Base-by-base conservation (phyloP, 805 yeast genomes). In the Saccharomycopsis guyanensis region DNA sequence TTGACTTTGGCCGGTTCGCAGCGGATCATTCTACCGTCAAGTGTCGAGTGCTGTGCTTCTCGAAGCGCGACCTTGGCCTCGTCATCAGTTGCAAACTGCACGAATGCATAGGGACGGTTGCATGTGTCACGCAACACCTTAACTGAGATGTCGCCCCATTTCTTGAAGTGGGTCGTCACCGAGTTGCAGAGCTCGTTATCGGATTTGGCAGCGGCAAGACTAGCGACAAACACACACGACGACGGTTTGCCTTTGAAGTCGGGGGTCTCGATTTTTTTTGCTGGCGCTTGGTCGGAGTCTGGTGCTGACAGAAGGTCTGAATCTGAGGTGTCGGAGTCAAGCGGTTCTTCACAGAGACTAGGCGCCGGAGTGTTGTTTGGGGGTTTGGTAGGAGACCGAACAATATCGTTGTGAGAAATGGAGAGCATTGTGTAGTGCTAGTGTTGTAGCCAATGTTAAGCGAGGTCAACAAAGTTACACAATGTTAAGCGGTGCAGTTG, bases 1-100 rank as follows among this genome's bases (percentile, higher is more conserved):
- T 89, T 91, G 39, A 89, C 96, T 57, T 84, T 80, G 0, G 97
- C 97, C 16, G 80, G 80, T 64, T 91, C 97, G 64, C 95, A 86
- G 46, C 97, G 73, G 38, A 91, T 76, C 3, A 77, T 68, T 59
- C 95, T 72, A 12, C 88, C 94, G 59, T 85, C 78, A 40, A 88
- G 63, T 4, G 68, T 61, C 4, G 86, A 70, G 47, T 80, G 79
- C 56, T 85, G 91, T 8, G 87, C 95, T 50, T 70, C 69, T 16
- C 60, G 63, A 44, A 87, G 72, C 0, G 96, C 96, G 3, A 53
- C 59, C 51, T 71, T 69, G 3, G 95, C 88, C 53, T 83, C 91
- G 6, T 64, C 68, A 53, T 83, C 93, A 47, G 68, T 76, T 6
- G 76, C 68, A 60, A 84, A 88, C 65, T 88, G 96, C 39, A 88